A percentile compares a stretch with the other conserved stretches of the same genome.
These are phyloP conservation scores for Scleroderma bovista DNA, from an alignment of 768 basidiomycete species.

Conservation along the genomic window DNA sequence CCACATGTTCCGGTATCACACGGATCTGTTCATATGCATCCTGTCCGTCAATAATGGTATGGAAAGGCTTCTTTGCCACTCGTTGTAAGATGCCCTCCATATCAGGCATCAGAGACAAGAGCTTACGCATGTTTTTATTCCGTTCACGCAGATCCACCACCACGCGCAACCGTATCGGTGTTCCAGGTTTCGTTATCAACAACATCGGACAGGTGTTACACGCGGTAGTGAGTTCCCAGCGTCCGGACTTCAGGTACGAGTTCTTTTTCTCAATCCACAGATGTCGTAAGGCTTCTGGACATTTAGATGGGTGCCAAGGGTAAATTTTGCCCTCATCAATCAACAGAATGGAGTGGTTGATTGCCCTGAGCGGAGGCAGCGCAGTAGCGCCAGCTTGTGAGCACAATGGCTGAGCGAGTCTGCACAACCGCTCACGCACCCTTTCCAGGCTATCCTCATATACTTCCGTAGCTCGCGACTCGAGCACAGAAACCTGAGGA, in stretches of 20 bases:
- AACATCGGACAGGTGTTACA: background rate
- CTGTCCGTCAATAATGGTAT: too few relatives aligned
- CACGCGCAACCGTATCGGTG: too few relatives aligned
- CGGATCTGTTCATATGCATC: too few relatives aligned
- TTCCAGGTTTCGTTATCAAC: too few relatives aligned
- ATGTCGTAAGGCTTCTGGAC: slow-evolving; percentile 27
- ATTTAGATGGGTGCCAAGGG: slow-evolving; percentile 30
- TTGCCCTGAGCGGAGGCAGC: too few relatives aligned
- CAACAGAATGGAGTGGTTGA: slow-evolving; percentile 33
- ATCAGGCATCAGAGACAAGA: too few relatives aligned
- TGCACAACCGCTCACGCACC: background rate
- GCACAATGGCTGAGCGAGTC: background rate
- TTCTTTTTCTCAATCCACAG: slow-evolving; percentile 26
- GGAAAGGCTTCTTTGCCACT: too few relatives aligned
- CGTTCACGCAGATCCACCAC: too few relatives aligned
- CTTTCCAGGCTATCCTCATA: too few relatives aligned
- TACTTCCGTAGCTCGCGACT: background rate
- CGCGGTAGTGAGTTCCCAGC: slow-evolving; percentile 1
- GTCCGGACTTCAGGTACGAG: slow-evolving; percentile 23
- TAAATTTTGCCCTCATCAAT: slow-evolving; percentile 28
- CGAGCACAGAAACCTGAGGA: background rate
- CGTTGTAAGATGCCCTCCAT: too few relatives aligned
- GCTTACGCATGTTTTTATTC: too few relatives aligned
- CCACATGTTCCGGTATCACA: slow-evolving; percentile 5
- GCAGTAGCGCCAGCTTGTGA: background rate